These are phyloP conservation scores for Cryptosporidium andersoni DNA, from an alignment of 169 alveolate genomes.

Conservation along the genomic window DNA sequence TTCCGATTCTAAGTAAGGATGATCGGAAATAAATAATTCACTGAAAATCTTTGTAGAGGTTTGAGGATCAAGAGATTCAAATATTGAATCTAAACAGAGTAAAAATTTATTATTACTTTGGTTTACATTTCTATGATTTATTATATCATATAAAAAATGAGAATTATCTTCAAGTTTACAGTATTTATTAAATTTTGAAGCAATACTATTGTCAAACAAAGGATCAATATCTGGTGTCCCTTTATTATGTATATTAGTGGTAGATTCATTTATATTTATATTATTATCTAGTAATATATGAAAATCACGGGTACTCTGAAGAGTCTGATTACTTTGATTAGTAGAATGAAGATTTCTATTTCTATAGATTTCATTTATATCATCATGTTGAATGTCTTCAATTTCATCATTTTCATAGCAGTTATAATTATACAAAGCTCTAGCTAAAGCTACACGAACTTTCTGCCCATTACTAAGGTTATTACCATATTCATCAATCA, in stretches of 20 bases:
- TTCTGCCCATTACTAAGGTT: slow-evolving; percentile 67
- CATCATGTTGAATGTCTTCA: not conserved
- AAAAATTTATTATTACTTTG: slow-evolving; percentile 3
- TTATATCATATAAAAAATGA: not conserved
- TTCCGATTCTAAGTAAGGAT: not conserved
- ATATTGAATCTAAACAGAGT: slow-evolving; percentile 52
- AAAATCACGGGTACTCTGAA: no score
- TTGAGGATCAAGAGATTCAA: slow-evolving; percentile 56
- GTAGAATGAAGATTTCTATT: no score
- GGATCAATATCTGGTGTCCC: no score
- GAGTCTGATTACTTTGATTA: no score
- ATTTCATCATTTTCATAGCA: not conserved
- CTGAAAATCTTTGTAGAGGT: slow-evolving; percentile 11
- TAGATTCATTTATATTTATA: not conserved
- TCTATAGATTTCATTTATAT: no score
- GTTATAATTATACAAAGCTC: slow-evolving; percentile 18
- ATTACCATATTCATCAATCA: slow-evolving; percentile 63
- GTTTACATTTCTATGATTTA: not conserved
- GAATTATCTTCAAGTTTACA: no score
- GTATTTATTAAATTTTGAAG: no score
- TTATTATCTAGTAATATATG: not conserved
- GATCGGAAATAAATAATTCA: slow-evolving; percentile 14
- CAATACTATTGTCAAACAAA: no score
- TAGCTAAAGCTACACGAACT: slow-evolving; percentile 53
- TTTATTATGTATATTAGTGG: no score